Percentiles rank a stretch among this genome's conserved stretches.
phyloP scores from a whole-genome alignment of 768 basidiomycete genomes.

The Coprinopsis cinerea region DNA sequence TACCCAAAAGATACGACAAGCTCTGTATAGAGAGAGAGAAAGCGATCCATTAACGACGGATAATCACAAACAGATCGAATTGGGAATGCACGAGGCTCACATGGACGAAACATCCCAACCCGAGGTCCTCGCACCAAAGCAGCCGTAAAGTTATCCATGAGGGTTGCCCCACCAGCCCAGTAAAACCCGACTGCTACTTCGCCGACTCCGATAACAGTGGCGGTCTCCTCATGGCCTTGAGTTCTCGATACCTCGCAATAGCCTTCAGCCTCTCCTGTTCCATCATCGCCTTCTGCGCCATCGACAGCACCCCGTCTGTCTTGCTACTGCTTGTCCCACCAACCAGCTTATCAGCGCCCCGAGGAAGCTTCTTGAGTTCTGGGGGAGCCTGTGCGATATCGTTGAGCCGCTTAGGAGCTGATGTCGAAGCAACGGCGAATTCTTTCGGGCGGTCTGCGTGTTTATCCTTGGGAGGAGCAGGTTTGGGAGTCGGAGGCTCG shows the following conservation, averaged over 20 bases:
- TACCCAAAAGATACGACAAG: too few relatives aligned
- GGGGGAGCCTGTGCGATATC: slow-evolving; percentile 70
- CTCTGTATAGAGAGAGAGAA: too few relatives aligned
- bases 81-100: too few relatives aligned
- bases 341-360: slow-evolving; percentile 28
- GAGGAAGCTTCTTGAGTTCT: slow-evolving; percentile 48
- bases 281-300: slow-evolving; percentile 75
- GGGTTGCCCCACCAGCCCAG: background rate
- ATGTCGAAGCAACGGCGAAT: slow-evolving; percentile 43
- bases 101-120: too few relatives aligned
- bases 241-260: slow-evolving; percentile 59
- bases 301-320: slow-evolving; percentile 50
- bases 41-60: too few relatives aligned
- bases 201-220: background rate
- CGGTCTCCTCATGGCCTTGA: slow-evolving; percentile 47
- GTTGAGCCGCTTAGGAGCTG: slow-evolving; percentile 60
- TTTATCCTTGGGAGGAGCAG: slow-evolving; percentile 5
- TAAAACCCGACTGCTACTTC: background rate
- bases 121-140: too few relatives aligned
- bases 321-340: slow-evolving; percentile 22
- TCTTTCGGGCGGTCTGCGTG: slow-evolving; percentile 32
- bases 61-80: too few relatives aligned
- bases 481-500: background rate
- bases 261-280: slow-evolving; percentile 68
- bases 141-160: too few relatives aligned